Evolutionary conservation across 441 rosid species (phyloP).

Genomic region (Adansonia madagascariensis): DNA sequence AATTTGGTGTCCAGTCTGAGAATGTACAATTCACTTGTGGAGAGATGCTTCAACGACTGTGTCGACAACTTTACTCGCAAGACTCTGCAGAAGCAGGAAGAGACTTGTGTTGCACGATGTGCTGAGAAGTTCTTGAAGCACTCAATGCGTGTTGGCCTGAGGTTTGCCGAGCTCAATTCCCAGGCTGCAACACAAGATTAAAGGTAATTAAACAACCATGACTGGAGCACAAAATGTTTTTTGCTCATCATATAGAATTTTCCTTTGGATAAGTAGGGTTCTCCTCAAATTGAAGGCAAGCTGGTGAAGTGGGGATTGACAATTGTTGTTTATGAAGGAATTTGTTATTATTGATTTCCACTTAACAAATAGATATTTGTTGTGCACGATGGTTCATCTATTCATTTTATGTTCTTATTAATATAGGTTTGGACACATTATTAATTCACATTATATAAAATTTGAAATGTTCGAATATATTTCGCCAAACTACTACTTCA

Average conservation of each 20-base stretch:
- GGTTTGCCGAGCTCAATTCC: conserved; percentile 83
- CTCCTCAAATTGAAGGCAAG: background rate
- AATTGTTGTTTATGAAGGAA: background rate
- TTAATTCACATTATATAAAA: too few relatives aligned
- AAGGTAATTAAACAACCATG: background rate
- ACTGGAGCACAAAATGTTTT: background rate
- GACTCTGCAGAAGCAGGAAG: conserved; percentile 86
- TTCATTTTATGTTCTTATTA: too few relatives aligned
- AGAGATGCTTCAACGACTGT: conserved; percentile 93
- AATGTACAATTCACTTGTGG: conserved; percentile 90
- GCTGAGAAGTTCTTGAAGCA: conserved; percentile 92
- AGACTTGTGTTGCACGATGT: conserved; percentile 70
- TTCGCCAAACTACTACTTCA: too few relatives aligned
- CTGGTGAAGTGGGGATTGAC: conserved; percentile 2
- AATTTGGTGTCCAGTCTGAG: conserved; percentile 58
- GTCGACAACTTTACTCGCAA: conserved; percentile 85
- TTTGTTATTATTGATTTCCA: conserved; percentile 1
- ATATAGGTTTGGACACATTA: too few relatives aligned
- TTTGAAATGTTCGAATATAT: too few relatives aligned
- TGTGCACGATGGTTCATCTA: background rate
- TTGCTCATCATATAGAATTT: background rate
- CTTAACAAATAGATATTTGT: background rate
- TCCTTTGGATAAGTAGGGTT: conserved; percentile 5
- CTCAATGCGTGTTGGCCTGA: conserved; percentile 87
- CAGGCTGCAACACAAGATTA: conserved; percentile 73